Conservation (phyloP, 495 filamentous ascomycete genomes). For the Aspergillus affinis region DNA sequence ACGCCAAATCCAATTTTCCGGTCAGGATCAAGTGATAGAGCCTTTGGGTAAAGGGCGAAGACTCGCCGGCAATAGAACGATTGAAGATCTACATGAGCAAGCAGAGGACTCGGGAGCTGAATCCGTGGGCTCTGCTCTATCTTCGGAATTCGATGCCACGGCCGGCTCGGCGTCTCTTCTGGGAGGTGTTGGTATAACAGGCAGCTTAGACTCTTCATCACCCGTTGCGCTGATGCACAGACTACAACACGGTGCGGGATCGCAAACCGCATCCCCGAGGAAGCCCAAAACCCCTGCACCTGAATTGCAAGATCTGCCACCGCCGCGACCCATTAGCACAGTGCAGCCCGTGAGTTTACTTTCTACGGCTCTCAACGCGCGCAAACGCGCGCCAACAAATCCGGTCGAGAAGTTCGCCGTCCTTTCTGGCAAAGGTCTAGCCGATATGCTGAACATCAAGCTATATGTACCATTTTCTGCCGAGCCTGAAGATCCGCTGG, state of each 20-base stretch:
- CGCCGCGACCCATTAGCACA: constrained; percentile 86
- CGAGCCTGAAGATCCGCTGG: constrained; percentile 65
- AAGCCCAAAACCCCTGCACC: constrained; percentile 60
- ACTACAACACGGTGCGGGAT: constrained; percentile 36
- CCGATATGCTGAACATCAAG: constrained; percentile 77
- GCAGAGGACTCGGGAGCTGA: constrained; percentile 65
- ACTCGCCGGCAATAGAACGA: constrained; percentile 52
- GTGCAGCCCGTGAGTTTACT: constrained; percentile 75
- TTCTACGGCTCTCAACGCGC: constrained; percentile 70
- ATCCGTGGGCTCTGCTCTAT: constrained; percentile 62
- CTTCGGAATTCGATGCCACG: constrained; percentile 68
- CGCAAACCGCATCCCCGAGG: constrained; percentile 52
- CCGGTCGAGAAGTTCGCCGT: constrained; percentile 83
- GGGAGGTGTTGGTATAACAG: constrained; percentile 49
- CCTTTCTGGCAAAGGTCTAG: constrained; percentile 82
- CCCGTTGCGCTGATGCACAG: constrained; percentile 45
- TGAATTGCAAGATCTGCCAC: constrained; percentile 74
- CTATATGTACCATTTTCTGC: constrained; percentile 85
- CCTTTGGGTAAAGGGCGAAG: constrained; percentile 58
- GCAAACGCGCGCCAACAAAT: constrained; percentile 73
- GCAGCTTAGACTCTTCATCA: constrained; percentile 42
- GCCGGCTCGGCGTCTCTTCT: constrained; percentile 61
- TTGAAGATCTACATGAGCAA: constrained; percentile 46
- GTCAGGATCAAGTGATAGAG: constrained; percentile 54
- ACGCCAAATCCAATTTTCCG: constrained; percentile 55